A percentile compares a stretch with the other conserved stretches of the same genome.
Conservation (phyloP, 2,329 filamentous ascomycete species). For the Plectosphaerella plurivora region DNA sequence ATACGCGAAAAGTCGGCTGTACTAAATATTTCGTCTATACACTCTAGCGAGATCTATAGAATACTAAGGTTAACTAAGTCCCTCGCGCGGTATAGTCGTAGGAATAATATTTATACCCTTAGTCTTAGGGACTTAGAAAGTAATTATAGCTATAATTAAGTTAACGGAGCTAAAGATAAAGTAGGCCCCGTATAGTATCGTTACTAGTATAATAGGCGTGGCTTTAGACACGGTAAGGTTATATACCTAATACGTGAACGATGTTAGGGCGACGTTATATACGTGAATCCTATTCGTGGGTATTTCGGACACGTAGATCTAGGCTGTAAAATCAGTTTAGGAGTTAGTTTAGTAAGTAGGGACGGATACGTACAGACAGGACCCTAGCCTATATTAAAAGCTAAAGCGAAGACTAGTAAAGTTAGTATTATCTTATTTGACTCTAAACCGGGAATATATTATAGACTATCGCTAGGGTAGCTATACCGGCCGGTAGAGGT, state of each 20-base stretch:
- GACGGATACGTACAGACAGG: slow-evolving; percentile 51
- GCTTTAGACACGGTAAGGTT: slow-evolving; percentile 60
- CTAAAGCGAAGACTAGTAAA: slow-evolving; percentile 46
- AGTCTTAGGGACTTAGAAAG: slow-evolving; percentile 45
- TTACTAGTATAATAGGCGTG: slow-evolving; percentile 55
- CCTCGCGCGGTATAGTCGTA: neutral
- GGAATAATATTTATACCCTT: slow-evolving; percentile 41
- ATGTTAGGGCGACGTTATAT: slow-evolving; percentile 56
- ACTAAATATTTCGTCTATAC: slow-evolving; percentile 14
- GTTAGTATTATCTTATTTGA: neutral
- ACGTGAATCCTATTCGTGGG: slow-evolving; percentile 53
- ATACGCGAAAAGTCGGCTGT: slow-evolving; percentile 3
- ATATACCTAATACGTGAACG: slow-evolving; percentile 60
- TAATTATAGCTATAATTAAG: slow-evolving; percentile 49
- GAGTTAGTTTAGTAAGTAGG: slow-evolving; percentile 18
- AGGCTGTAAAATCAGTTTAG: slow-evolving; percentile 9
- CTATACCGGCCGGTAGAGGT: slow-evolving; percentile 42
- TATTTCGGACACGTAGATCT: slow-evolving; percentile 55
- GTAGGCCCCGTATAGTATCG: slow-evolving; percentile 38
- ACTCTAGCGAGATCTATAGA: slow-evolving; percentile 8
- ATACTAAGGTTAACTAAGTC: neutral
- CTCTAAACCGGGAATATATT: slow-evolving; percentile 2
- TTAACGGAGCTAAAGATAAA: slow-evolving; percentile 56
- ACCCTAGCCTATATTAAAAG: slow-evolving; percentile 45
- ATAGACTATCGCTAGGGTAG: slow-evolving; percentile 56